Conservation (phyloP, 768 basidiomycete genomes). For the Mycena chlorophos region DNA sequence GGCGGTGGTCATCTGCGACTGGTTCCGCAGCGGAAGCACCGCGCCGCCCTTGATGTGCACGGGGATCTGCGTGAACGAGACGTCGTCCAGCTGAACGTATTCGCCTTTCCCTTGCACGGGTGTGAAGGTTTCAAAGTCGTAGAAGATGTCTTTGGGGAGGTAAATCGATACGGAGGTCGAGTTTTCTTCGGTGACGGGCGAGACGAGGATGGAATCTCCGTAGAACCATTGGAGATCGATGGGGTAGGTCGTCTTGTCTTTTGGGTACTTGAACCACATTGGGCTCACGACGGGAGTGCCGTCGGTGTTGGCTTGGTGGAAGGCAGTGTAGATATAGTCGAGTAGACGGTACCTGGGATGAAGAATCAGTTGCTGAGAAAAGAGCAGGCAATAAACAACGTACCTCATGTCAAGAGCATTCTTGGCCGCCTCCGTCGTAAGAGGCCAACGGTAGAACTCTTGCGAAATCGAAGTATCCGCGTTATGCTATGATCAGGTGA, state of each 20-base stretch:
- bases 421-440: constrained; percentile 56
- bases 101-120: constrained; percentile 51
- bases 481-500: constrained; percentile 11
- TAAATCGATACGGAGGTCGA: constrained; percentile 60
- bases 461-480: constrained; percentile 51
- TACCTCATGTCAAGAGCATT: constrained; percentile 63
- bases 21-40: constrained; percentile 56
- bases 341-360: constrained; percentile 57
- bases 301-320: constrained; percentile 56
- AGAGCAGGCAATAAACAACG: constrained; percentile 15
- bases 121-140: constrained; percentile 56
- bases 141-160: constrained; percentile 64
- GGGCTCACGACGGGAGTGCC: constrained; percentile 70
- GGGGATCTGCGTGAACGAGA: constrained; percentile 60
- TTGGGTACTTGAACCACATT: constrained; percentile 67
- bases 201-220: constrained; percentile 65
- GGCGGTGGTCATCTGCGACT: constrained; percentile 61
- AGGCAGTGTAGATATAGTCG: constrained; percentile 72
- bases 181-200: constrained; percentile 64
- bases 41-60: constrained; percentile 61
- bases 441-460: constrained; percentile 68
- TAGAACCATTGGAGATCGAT: constrained; percentile 73
- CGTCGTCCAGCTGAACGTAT: constrained; percentile 43
- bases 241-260: constrained; percentile 55
- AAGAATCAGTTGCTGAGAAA: not conserved